Percentiles rank a stretch among this genome's conserved stretches.
Conservation (phyloP, 768 basidiomycete genomes). For the Boletus rex-veris region DNA sequence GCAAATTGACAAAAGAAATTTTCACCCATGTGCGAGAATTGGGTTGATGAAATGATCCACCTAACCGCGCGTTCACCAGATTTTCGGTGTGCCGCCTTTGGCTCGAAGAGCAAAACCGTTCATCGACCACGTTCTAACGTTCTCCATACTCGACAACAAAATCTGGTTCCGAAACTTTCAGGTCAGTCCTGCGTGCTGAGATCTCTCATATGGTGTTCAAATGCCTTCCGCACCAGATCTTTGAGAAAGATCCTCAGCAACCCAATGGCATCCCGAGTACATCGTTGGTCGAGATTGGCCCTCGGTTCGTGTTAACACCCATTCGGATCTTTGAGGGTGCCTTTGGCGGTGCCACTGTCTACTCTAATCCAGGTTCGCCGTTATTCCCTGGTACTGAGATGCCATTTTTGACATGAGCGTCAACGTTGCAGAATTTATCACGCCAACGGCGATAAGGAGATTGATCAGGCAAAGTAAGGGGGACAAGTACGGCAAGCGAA, state of each 20-base stretch:
- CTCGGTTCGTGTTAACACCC: conserved; percentile 94
- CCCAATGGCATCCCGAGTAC: conserved; percentile 82
- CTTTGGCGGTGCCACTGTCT: conserved; percentile 92
- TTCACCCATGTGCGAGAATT: conserved; percentile 75
- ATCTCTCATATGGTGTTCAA: neutral
- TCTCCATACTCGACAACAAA: conserved; percentile 92
- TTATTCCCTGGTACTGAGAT: neutral
- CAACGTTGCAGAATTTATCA: conserved; percentile 72
- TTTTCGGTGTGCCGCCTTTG: conserved; percentile 91
- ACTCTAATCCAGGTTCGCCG: conserved; percentile 83
- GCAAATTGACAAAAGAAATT: conserved; percentile 83
- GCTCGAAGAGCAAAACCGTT: conserved; percentile 94
- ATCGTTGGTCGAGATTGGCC: conserved; percentile 94
- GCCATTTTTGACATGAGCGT: neutral
- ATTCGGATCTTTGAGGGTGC: conserved; percentile 98
- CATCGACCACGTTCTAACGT: conserved; percentile 95
- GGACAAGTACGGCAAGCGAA: conserved; percentile 75
- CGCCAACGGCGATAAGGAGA: conserved; percentile 78
- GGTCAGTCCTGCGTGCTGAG: conserved; percentile 41
- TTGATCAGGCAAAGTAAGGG: conserved; percentile 69
- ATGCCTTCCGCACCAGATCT: conserved; percentile 52
- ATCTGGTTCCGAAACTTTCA: conserved; percentile 99
- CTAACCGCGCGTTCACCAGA: conserved; percentile 44
- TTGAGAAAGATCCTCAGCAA: conserved; percentile 90
- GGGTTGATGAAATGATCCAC: neutral